Conservation (phyloP, 139 green algal species). For the Tetraselmis chui region DNA sequence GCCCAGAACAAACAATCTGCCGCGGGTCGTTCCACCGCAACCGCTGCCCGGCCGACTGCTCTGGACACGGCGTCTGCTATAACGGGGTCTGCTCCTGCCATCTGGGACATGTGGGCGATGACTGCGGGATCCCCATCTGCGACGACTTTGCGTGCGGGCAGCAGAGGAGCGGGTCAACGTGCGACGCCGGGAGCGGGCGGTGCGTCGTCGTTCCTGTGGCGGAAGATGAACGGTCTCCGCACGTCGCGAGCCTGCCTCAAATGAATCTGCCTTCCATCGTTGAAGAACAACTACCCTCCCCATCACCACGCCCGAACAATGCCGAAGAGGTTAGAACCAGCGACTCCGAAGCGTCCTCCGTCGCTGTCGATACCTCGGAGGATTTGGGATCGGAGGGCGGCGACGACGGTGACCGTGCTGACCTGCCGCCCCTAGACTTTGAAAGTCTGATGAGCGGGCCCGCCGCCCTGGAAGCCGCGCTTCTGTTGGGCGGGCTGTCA, state of each 20-base stretch:
- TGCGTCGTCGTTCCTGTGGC: neutral
- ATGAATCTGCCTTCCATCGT: too few species aligned
- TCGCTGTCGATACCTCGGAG: neutral
- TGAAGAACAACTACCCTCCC: neutral
- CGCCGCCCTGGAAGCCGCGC: neutral
- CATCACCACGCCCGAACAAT: too few species aligned
- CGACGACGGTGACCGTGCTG: too few species aligned
- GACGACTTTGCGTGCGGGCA: neutral
- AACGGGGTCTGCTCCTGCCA: neutral
- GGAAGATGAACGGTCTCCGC: neutral
- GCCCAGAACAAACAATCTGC: neutral
- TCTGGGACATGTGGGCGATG: neutral
- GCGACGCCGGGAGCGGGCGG: neutral
- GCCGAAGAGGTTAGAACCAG: too few species aligned
- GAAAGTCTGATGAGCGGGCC: neutral
- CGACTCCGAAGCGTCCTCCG: too few species aligned
- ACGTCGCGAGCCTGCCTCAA: too few species aligned
- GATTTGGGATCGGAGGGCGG: too few species aligned
- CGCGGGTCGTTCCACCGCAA: neutral
- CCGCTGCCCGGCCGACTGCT: neutral
- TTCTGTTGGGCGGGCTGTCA: neutral
- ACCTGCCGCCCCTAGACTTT: too few species aligned
- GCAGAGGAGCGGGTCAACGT: neutral
- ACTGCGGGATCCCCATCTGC: neutral
- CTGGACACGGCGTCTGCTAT: neutral